These are phyloP conservation scores for Amoeboradix gromovi DNA, from an alignment of 371 early-diverging fungal genomes.

Conservation along the genomic window DNA sequence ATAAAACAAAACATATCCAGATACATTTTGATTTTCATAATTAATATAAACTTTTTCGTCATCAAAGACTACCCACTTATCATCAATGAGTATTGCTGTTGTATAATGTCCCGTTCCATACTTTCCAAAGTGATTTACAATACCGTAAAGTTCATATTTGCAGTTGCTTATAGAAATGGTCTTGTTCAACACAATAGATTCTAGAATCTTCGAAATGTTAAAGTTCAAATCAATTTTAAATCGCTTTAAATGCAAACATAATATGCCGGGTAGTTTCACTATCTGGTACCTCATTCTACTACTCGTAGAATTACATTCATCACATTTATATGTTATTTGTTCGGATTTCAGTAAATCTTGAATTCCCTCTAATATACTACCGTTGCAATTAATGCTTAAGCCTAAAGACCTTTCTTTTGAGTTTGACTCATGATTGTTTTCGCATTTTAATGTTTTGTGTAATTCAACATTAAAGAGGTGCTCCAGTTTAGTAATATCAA, in stretches of 20 bases:
- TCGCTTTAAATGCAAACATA: neutral
- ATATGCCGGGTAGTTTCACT: neutral
- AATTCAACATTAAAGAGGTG: neutral
- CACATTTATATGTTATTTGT: neutral
- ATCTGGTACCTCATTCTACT: neutral
- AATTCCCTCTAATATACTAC: neutral
- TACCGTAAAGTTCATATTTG: neutral
- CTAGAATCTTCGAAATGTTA: neutral
- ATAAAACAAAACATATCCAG: neutral
- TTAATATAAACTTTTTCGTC: neutral
- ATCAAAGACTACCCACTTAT: neutral
- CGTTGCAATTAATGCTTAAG: neutral
- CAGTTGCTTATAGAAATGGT: neutral
- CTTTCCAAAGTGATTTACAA: neutral
- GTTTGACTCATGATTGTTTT: neutral
- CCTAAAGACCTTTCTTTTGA: neutral
- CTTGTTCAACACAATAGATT: neutral
- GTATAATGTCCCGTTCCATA: neutral
- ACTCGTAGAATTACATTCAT: neutral
- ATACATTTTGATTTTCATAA: neutral
- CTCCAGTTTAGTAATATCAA: neutral
- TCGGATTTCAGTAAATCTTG: neutral
- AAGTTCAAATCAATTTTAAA: neutral
- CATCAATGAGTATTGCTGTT: neutral
- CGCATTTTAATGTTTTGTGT: neutral